These are phyloP conservation scores for Moesziomyces sp. DNA, from an alignment of 1,284 basidiomycete species.

Conservation along the genomic window DNA sequence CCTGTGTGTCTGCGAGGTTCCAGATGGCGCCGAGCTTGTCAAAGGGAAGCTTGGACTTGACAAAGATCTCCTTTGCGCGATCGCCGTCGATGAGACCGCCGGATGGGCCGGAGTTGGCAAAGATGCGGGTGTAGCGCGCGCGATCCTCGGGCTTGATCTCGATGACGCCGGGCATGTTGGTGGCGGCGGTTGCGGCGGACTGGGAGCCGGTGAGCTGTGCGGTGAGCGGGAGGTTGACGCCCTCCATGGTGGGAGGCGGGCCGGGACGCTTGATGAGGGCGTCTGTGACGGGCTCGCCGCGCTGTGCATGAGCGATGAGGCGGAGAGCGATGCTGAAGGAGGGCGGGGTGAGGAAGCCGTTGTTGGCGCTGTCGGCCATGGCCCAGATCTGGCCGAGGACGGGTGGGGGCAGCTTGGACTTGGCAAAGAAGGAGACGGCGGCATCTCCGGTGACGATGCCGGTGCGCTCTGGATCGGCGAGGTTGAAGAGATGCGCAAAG, in stretches of 20 bases:
- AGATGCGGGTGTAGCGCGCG: constrained; percentile 66
- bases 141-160: constrained; percentile 63
- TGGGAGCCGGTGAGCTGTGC: constrained; percentile 35
- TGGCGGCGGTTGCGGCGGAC: constrained; percentile 5
- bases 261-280: constrained; percentile 71
- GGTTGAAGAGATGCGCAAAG: constrained; percentile 62
- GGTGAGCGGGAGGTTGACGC: constrained; percentile 72
- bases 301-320: constrained; percentile 91
- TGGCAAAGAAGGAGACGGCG: constrained; percentile 65
- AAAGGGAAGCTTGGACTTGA: constrained; percentile 89
- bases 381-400: constrained; percentile 91
- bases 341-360: constrained; percentile 70
- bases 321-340: constrained; percentile 82
- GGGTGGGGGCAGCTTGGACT: constrained; percentile 59
- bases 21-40: constrained; percentile 95
- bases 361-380: constrained; percentile 80
- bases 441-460: constrained; percentile 64
- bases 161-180: constrained; percentile 46
- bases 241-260: constrained; percentile 82
- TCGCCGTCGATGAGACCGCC: constrained; percentile 74
- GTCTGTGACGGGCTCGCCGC: constrained; percentile 78
- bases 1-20: constrained; percentile 93
- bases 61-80: constrained; percentile 89
- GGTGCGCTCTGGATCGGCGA: constrained; percentile 59
- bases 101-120: constrained; percentile 61